Base-by-base conservation (phyloP, 176 grass and related monocot species). In the Luzula sylvatica region DNA sequence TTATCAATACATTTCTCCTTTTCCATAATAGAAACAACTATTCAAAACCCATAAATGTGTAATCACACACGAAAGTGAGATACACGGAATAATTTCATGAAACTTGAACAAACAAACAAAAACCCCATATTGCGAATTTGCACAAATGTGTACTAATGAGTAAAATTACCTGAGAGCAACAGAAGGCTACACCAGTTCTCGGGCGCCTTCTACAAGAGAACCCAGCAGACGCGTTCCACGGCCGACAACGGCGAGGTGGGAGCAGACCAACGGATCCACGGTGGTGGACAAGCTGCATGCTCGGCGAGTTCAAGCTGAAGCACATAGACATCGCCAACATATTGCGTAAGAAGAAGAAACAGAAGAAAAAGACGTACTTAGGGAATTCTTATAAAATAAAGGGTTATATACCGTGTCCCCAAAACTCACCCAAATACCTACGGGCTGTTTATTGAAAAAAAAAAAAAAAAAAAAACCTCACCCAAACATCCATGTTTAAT, bases 81-180 rank as follows among this genome's bases (percentile, higher is more conserved):
- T 23, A 56, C 20, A 45, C 25, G 2, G 5, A 61, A 32, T 32
- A 32, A 32, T 32, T 32, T 9, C 28, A 26, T 45, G 38, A 13
- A 25, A 61, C 3, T 30, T 1, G 14, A 55, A 7, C 4, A 55
- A 8, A 57, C 12, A 40, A 32, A 7, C 14, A 38, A n/a, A 42
- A 17, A 18, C 0, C 35, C 29, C 29, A 32, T 32, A 7, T 22
- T 42, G 14, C n/a, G 3, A 14, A 61, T 62, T 27, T 46, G 18
- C 25, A 54, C 51, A 54, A 54, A 54, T 26, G 20, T 27, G 7
- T 20, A 50, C 4, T 32, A 24, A 27, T 2, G 2, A 54, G 15
- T 32, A 32, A 32, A 32, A 32, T 17, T 29, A 62, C 58, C 58
- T 63, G 39, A 22, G 58, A 9, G 42, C 58, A 63, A 27, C 58